Percentiles rank a stretch among this genome's conserved stretches.
Evolutionary conservation across 345 rosid species (phyloP).

Genomic region (Eucalyptus cloeziana): DNA sequence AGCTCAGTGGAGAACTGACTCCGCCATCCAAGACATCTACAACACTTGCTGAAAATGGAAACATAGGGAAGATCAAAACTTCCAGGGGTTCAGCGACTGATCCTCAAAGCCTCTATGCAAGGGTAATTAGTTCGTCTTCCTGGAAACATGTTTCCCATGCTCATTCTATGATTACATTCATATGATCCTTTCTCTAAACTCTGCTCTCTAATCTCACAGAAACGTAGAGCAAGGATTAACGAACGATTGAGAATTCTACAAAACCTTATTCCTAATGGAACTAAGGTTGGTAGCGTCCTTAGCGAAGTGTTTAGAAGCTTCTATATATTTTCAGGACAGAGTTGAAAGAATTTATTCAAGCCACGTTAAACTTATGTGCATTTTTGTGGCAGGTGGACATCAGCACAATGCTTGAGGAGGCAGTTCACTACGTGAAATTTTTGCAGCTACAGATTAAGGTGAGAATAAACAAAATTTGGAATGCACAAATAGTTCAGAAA

Average conservation of each 20-base stretch:
- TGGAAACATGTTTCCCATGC: background rate
- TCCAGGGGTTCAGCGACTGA: slow-evolving; percentile 69
- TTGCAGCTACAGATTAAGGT: slow-evolving; percentile 86
- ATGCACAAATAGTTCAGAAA: background rate
- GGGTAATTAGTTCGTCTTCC: slow-evolving; percentile 25
- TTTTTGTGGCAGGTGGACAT: slow-evolving; percentile 34
- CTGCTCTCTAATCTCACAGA: slow-evolving; percentile 19
- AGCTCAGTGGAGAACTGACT: slow-evolving; percentile 5
- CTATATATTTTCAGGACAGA: background rate
- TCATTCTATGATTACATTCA: background rate
- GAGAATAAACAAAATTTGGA: background rate
- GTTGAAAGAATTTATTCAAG: background rate
- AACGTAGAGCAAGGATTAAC: slow-evolving; percentile 72
- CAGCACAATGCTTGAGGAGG: slow-evolving; percentile 94
- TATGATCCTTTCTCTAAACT: background rate
- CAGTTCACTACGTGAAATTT: slow-evolving; percentile 70
- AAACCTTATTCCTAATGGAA: slow-evolving; percentile 79
- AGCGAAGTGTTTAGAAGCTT: background rate
- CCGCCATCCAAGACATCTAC: slow-evolving; percentile 2
- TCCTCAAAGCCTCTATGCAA: slow-evolving; percentile 87
- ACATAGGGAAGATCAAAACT: slow-evolving; percentile 47
- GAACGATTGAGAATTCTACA: slow-evolving; percentile 60
- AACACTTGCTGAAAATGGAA: slow-evolving; percentile 35
- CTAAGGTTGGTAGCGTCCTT: slow-evolving; percentile 23
- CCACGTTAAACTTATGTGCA: background rate